Conservation (phyloP, 192 early-diverging fungal genomes). For the Rhizophagus clarus region DNA sequence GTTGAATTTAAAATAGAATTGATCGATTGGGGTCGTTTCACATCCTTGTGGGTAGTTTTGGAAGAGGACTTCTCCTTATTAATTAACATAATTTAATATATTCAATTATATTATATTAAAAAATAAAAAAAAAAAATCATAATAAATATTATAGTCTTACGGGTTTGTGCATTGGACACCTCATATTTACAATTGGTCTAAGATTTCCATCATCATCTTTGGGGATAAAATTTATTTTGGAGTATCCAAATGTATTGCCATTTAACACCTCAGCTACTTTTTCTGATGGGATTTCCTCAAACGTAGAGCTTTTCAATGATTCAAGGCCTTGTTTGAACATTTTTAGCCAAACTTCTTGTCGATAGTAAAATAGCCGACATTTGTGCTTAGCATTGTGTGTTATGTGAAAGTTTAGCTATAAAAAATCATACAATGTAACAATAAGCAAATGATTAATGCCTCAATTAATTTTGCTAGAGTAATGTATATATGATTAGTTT, state of each 20-base stretch:
- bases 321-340: background rate
- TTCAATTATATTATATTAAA: no score
- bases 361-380: constrained; percentile 5
- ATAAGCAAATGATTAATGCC: background rate
- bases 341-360: constrained; percentile 7
- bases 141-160: no score
- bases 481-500: background rate
- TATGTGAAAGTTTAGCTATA: background rate
- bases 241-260: background rate
- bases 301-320: background rate
- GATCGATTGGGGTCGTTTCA: background rate
- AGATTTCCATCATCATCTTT: constrained; percentile 1
- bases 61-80: background rate
- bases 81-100: background rate
- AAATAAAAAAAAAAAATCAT: no score
- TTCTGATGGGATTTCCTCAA: background rate
- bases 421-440: background rate
- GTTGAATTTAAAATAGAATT: constrained; percentile 1
- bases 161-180: background rate
- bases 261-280: background rate
- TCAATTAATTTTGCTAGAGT: no score
- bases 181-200: constrained; percentile 16
- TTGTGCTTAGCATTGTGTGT: background rate
- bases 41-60: background rate
- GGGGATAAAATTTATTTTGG: background rate